These are phyloP conservation scores for Sporisorium reilianum DNA, from an alignment of 1,284 basidiomycete species.

Conservation along the genomic window DNA sequence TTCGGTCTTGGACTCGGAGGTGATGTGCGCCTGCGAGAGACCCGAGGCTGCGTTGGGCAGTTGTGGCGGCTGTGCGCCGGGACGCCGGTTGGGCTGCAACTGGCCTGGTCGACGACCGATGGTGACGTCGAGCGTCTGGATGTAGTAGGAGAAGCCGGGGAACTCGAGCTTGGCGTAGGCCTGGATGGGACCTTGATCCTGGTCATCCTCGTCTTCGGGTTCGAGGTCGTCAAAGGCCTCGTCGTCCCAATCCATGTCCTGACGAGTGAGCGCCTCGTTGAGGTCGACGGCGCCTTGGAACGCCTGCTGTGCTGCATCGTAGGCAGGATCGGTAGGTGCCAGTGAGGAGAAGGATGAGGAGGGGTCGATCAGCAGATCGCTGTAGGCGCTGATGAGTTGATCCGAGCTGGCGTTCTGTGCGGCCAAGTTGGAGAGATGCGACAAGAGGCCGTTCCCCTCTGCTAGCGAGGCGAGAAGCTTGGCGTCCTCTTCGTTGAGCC, in stretches of 20 bases:
- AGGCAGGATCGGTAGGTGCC: neutral
- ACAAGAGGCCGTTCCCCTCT: conserved; percentile 44
- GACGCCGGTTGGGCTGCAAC: conserved; percentile 35
- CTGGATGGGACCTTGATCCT: conserved; percentile 74
- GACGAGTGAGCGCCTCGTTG: conserved; percentile 44
- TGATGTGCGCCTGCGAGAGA: conserved; percentile 52
- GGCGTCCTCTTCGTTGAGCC: conserved; percentile 56
- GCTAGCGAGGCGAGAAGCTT: conserved; percentile 54
- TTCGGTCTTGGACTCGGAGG: conserved; percentile 47
- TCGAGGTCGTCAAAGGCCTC: conserved; percentile 40
- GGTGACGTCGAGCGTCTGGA: conserved; percentile 81
- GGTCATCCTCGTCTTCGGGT: conserved; percentile 42
- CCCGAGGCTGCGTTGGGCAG: conserved; percentile 48
- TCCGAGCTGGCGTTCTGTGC: conserved; percentile 29
- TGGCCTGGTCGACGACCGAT: conserved; percentile 74
- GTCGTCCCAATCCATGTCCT: conserved; percentile 49
- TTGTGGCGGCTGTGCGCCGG: conserved; percentile 35
- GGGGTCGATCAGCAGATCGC: conserved; percentile 24
- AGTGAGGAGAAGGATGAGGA: conserved; percentile 11
- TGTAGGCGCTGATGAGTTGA: conserved; percentile 30
- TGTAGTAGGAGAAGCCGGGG: conserved; percentile 87
- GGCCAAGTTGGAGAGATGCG: conserved; percentile 36
- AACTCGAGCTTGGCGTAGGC: conserved; percentile 94
- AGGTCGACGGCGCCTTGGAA: conserved; percentile 47
- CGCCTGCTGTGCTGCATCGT: conserved; percentile 21